Conservation (phyloP, 202 grass and related monocot genomes). For the Digitaria exilis region DNA sequence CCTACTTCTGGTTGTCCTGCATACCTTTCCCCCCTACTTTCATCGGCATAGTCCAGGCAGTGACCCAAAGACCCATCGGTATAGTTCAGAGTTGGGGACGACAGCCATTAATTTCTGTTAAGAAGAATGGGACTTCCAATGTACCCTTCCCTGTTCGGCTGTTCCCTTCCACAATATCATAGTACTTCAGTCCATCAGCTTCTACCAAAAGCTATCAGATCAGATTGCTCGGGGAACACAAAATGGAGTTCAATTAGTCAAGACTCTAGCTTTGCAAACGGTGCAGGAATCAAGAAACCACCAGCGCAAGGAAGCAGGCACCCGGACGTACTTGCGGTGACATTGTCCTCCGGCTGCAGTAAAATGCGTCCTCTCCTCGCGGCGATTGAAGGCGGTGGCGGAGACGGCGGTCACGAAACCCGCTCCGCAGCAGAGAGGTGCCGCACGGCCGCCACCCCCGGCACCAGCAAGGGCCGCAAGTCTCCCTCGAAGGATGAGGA, state of each 20-base stretch:
- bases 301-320: not conserved
- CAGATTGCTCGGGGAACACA: conserved; percentile 15
- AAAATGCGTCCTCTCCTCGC: conserved; percentile 62
- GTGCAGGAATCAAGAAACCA: conserved; percentile 19
- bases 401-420: conserved; percentile 49
- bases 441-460: no score
- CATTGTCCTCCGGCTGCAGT: conserved; percentile 60
- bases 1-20: no score
- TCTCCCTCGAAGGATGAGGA: conserved; percentile 13
- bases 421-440: conserved; percentile 57
- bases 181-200: conserved; percentile 91
- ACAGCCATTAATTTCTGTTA: not conserved
- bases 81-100: conserved; percentile 53
- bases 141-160: no score
- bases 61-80: conserved; percentile 90
- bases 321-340: conserved; percentile 53
- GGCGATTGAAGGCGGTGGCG: conserved; percentile 53
- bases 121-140: not conserved
- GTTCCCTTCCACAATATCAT: conserved; percentile 83
- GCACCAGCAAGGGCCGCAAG: not conserved
- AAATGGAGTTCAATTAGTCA: not conserved
- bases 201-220: conserved; percentile 36
- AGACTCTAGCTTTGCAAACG: not conserved
- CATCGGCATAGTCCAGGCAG: conserved; percentile 88
- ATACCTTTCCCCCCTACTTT: conserved; percentile 93